phyloP scores from a whole-genome alignment of 176 grass and related monocot genomes.

The Chloris gayana region DNA sequence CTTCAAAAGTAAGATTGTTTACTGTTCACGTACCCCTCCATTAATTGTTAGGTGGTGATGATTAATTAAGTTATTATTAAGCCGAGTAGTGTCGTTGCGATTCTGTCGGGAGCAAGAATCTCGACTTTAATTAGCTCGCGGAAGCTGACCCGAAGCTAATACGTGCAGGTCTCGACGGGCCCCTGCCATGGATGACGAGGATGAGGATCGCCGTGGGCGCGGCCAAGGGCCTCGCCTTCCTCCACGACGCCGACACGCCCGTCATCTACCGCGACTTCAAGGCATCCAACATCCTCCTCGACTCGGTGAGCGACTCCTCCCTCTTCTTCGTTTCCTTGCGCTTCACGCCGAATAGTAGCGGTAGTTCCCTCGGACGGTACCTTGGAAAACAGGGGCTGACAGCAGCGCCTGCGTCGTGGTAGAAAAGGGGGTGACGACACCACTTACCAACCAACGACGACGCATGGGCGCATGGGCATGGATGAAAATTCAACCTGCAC shows the following conservation, averaged over 20 bases:
- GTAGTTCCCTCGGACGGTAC: background rate
- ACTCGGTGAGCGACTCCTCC: conserved; percentile 48
- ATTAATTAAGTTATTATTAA: background rate
- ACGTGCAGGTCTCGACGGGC: conserved; percentile 41
- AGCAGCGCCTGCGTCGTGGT: background rate
- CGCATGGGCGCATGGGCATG: too few species aligned
- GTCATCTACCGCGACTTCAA: conserved; percentile 98
- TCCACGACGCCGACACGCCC: conserved; percentile 76
- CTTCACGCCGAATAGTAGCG: background rate
- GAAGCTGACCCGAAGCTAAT: conserved; percentile 26
- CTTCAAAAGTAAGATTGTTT: conserved; percentile 52
- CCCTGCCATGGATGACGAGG: conserved; percentile 75
- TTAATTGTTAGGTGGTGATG: background rate
- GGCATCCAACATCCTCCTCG: conserved; percentile 87
- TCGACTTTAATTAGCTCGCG: background rate
- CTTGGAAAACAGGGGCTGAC: background rate
- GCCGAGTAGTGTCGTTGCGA: background rate
- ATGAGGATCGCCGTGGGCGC: conserved; percentile 77
- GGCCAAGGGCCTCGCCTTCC: conserved; percentile 87
- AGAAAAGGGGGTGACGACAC: conserved; percentile 3
- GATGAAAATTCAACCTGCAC: background rate
- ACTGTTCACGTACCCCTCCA: background rate
- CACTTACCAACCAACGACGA: background rate
- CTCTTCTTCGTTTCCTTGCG: background rate
- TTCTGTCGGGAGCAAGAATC: background rate